These are phyloP conservation scores for Prunus dulcis DNA, from an alignment of 306 rosid genomes.

Conservation along the genomic window DNA sequence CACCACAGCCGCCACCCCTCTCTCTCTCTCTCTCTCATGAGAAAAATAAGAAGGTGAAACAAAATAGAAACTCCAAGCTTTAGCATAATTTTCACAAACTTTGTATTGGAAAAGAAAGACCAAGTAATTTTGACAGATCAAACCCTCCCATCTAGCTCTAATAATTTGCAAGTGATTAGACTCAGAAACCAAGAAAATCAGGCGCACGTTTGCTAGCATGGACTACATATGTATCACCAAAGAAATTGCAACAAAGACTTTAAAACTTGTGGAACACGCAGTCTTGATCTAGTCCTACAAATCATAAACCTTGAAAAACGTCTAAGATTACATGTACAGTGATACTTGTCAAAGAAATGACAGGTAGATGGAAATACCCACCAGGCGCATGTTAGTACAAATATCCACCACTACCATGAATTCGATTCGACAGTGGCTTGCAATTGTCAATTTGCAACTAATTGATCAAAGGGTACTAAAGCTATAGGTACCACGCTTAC, in stretches of 20 bases:
- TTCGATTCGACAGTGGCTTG: not conserved
- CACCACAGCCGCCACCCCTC: slow-evolving; percentile 39
- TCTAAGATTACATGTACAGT: not conserved
- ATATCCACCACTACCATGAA: not conserved
- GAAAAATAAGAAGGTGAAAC: not conserved
- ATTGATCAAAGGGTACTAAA: too few relatives aligned
- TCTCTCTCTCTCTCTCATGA: slow-evolving; percentile 17
- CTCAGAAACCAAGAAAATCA: not conserved
- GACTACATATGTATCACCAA: not conserved
- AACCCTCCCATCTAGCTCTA: not conserved
- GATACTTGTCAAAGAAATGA: slow-evolving; percentile 7
- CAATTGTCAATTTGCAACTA: not conserved
- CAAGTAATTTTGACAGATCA: not conserved
- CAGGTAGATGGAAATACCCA: slow-evolving; percentile 11
- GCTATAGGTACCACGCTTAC: too few relatives aligned
- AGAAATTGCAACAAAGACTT: not conserved
- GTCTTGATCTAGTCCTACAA: not conserved
- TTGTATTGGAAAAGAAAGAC: slow-evolving; percentile 11
- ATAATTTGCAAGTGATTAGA: not conserved
- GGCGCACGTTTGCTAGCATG: not conserved
- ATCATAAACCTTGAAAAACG: not conserved
- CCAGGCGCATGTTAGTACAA: slow-evolving; percentile 1
- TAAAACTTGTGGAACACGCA: slow-evolving; percentile 9
- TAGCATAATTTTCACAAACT: slow-evolving; percentile 33
- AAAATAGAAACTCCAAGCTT: not conserved